Conservation (phyloP, 2,329 filamentous ascomycete species). For the Ophiostoma australiae region DNA sequence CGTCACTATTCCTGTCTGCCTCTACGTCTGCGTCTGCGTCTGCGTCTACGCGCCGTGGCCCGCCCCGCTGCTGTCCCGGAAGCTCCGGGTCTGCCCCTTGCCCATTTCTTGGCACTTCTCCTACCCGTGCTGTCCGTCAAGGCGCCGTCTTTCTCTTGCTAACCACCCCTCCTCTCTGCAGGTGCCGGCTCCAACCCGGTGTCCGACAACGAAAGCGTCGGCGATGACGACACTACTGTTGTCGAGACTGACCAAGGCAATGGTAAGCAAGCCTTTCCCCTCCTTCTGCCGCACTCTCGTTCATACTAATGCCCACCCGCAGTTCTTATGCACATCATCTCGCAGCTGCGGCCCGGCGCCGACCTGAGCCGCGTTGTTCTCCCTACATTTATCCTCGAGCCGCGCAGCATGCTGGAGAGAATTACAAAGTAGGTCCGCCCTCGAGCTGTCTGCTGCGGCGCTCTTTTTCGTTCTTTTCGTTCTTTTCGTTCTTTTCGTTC, state of each 20-base stretch:
- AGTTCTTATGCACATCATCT: conserved; percentile 97
- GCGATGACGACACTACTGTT: conserved; percentile 70
- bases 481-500: too few species aligned
- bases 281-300: not conserved
- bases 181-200: conserved; percentile 34
- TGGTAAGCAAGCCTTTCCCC: conserved; percentile 51
- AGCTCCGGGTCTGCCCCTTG: not conserved
- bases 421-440: conserved; percentile 79
- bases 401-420: conserved; percentile 93
- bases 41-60: not conserved
- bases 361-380: conserved; percentile 91
- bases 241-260: conserved; percentile 93
- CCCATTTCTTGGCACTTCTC: not conserved
- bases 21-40: too few species aligned
- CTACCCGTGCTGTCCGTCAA: not conserved
- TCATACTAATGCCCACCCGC: not conserved
- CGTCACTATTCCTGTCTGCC: not conserved
- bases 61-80: not conserved
- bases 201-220: conserved; percentile 52
- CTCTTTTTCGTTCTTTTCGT: not conserved
- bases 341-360: conserved; percentile 88
- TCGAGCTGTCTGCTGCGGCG: not conserved
- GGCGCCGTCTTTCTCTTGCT: conserved; percentile 11
- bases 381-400: conserved; percentile 96
- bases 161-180: conserved; percentile 16